Conservation (phyloP, 1,284 basidiomycete genomes). For the Boletus sp. region DNA sequence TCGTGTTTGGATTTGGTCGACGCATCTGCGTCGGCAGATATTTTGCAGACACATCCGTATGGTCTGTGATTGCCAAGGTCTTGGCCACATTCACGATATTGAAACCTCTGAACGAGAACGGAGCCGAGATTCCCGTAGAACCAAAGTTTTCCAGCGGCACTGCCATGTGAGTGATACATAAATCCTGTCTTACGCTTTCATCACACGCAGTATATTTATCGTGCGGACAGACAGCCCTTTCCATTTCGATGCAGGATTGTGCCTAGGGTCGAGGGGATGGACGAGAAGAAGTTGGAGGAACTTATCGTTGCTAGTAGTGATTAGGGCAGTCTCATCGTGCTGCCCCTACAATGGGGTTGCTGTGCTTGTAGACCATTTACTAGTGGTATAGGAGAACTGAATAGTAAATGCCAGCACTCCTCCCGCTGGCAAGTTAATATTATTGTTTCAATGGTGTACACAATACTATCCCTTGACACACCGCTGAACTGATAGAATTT, state of each 20-base stretch:
- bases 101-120: background rate
- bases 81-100: background rate
- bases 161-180: background rate
- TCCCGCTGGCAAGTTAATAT: no score
- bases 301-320: background rate
- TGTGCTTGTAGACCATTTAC: no score
- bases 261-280: background rate
- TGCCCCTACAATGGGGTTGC: no score
- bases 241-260: background rate
- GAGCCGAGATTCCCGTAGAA: background rate
- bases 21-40: background rate
- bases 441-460: no score
- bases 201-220: background rate
- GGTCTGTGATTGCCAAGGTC: background rate
- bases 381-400: no score
- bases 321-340: background rate
- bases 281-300: background rate
- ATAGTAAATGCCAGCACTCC: no score
- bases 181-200: background rate
- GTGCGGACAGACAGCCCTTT: background rate
- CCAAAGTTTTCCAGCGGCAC: background rate
- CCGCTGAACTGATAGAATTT: no score
- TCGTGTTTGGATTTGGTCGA: background rate
- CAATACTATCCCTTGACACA: no score
- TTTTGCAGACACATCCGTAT: background rate